These are phyloP conservation scores for Bretschneidera sinensis DNA, from an alignment of 345 rosid species.

Conservation along the genomic window DNA sequence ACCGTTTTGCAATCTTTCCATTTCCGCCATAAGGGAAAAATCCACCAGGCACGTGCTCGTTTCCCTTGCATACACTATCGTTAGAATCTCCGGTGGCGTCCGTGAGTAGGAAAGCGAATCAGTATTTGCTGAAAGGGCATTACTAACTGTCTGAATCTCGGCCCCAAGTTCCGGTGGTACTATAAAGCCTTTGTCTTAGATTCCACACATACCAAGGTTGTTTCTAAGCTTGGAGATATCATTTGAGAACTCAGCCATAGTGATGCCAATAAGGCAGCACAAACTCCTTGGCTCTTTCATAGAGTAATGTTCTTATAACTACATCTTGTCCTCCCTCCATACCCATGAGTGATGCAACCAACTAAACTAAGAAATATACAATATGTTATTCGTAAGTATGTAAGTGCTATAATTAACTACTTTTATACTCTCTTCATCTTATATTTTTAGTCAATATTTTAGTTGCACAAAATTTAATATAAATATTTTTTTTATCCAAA, in stretches of 20 bases:
- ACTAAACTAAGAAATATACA: too few species aligned
- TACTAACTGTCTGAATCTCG: constrained; percentile 31
- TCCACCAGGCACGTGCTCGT: constrained; percentile 43
- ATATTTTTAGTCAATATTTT: background rate
- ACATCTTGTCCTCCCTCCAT: constrained; percentile 75
- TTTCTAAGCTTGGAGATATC: constrained; percentile 37
- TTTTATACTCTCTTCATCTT: too few species aligned
- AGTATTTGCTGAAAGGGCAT: constrained; percentile 24
- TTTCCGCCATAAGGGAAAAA: constrained; percentile 46
- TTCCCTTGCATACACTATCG: constrained; percentile 36
- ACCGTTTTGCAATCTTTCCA: constrained; percentile 30
- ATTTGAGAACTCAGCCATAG: constrained; percentile 44
- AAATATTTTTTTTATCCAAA: too few species aligned
- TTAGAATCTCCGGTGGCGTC: constrained; percentile 38
- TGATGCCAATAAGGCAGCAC: too few species aligned
- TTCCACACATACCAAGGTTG: constrained; percentile 39
- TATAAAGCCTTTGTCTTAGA: constrained; percentile 45
- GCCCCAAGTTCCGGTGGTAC: constrained; percentile 38
- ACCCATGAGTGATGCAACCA: constrained; percentile 50
- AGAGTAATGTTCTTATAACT: constrained; percentile 46
- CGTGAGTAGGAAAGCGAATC: constrained; percentile 40
- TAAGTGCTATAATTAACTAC: too few species aligned
- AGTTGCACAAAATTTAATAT: too few species aligned
- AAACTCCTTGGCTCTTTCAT: constrained; percentile 45
- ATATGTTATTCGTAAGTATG: too few species aligned